A percentile compares a stretch with the other conserved stretches of the same genome.
phyloP scores from a whole-genome alignment of 163 green algal genomes.

The Prototheca wickerhamii region DNA sequence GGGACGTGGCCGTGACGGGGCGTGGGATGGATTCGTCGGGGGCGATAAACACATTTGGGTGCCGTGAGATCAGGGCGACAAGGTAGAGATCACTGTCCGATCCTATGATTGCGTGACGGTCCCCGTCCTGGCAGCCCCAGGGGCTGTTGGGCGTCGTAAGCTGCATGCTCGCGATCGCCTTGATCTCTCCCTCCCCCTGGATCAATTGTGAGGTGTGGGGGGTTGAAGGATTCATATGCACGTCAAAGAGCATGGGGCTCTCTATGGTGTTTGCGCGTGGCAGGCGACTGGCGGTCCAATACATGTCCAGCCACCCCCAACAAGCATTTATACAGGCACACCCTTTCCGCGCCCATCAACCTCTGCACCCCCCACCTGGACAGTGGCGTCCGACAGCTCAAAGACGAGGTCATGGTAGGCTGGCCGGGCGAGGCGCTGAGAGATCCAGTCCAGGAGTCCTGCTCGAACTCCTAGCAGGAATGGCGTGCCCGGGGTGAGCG shows the following conservation, averaged over 20 bases:
- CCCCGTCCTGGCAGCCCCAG: not conserved
- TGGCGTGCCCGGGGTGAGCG: constrained; percentile 67
- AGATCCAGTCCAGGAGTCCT: constrained; percentile 56
- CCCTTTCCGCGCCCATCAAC: not conserved
- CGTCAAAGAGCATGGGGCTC: too few species aligned
- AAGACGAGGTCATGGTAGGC: constrained; percentile 46
- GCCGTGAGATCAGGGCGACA: constrained; percentile 55
- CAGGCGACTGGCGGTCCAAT: too few species aligned
- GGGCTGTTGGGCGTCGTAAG: constrained; percentile 5
- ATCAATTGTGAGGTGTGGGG: not conserved
- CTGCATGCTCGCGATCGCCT: constrained; percentile 64
- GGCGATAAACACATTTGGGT: not conserved
- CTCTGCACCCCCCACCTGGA: constrained; percentile 35
- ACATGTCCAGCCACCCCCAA: too few species aligned
- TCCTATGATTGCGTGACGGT: constrained; percentile 50
- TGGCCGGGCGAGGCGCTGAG: constrained; percentile 22
- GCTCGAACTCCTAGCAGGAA: constrained; percentile 70
- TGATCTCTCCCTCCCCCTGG: constrained; percentile 82
- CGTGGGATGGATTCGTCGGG: not conserved
- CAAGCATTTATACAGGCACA: too few species aligned
- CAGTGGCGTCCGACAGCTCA: constrained; percentile 60
- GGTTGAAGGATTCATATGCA: too few species aligned
- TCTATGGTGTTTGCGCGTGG: too few species aligned
- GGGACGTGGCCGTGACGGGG: not conserved
- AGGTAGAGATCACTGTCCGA: constrained; percentile 74